phyloP scores from a whole-genome alignment of 2,329 filamentous ascomycete genomes.

The Fusarium nisikadoi region DNA sequence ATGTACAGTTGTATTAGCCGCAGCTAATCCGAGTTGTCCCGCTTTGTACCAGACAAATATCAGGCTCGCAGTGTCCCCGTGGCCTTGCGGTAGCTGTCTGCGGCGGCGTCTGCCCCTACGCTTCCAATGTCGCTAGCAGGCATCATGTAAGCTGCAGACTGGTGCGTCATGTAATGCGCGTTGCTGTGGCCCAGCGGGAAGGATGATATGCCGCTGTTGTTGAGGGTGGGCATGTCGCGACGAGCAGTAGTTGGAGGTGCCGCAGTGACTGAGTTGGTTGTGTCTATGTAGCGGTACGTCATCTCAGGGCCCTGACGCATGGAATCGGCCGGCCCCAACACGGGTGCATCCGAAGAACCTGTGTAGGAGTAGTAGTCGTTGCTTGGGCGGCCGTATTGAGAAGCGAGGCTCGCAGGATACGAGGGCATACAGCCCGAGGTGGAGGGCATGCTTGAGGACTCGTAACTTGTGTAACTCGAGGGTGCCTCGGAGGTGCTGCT shows the following conservation, averaged over 20 bases:
- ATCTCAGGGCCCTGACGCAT: conserved; percentile 37
- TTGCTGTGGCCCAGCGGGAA: conserved; percentile 23
- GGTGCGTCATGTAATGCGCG: conserved; percentile 22
- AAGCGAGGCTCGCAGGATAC: conserved; percentile 27
- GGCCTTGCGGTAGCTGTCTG: conserved; percentile 36
- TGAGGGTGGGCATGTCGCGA: conserved; percentile 27
- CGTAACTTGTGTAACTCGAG: conserved; percentile 42
- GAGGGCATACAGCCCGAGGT: conserved; percentile 29
- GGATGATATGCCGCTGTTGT: conserved; percentile 6
- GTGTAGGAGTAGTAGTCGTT: conserved; percentile 37
- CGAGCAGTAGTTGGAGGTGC: conserved; percentile 18
- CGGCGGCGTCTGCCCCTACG: conserved; percentile 5
- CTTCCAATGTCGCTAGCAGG: conserved; percentile 26
- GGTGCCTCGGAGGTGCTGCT: conserved; percentile 37
- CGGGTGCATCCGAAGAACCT: conserved; percentile 21
- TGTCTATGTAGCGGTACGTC: conserved; percentile 48
- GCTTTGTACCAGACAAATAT: background rate
- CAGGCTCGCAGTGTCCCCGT: conserved; percentile 29
- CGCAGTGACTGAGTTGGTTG: conserved; percentile 35
- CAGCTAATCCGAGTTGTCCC: background rate
- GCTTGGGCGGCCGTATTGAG: conserved; percentile 30
- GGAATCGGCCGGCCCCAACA: conserved; percentile 21
- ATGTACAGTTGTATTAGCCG: conserved; percentile 3
- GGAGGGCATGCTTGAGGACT: conserved; percentile 35
- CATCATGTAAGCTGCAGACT: conserved; percentile 35